phyloP scores from a whole-genome alignment of 352 stramenopile genomes.

The Phytopythium boreale region DNA sequence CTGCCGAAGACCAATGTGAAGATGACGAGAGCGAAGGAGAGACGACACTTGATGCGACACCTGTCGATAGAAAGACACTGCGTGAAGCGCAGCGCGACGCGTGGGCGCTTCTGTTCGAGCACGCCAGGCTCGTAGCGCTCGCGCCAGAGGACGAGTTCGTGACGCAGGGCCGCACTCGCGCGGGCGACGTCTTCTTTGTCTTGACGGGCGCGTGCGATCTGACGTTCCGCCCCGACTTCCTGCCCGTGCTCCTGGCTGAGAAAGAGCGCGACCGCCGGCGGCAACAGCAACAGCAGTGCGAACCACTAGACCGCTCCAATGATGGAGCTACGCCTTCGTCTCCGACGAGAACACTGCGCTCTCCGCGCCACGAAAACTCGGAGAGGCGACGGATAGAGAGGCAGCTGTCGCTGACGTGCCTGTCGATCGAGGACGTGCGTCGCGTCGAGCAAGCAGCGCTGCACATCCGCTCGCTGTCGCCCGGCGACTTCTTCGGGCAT shows the following conservation, averaged over 20 bases:
- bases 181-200: constrained; percentile 28
- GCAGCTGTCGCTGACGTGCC: not conserved
- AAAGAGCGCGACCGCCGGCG: constrained; percentile 16
- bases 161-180: constrained; percentile 21
- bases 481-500: constrained; percentile 44
- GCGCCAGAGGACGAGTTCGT: constrained; percentile 18
- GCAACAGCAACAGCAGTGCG: not conserved
- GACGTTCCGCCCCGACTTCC: constrained; percentile 24
- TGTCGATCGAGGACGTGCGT: constrained; percentile 6
- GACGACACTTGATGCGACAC: not conserved
- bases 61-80: not conserved
- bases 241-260: constrained; percentile 17
- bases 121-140: constrained; percentile 16
- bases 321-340: not conserved
- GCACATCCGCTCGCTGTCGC: constrained; percentile 26
- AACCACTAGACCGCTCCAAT: not conserved
- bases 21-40: not conserved
- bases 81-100: not conserved
- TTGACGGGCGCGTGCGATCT: constrained; percentile 27
- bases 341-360: not conserved
- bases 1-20: not conserved
- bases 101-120: constrained; percentile 16
- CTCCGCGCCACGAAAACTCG: not conserved
- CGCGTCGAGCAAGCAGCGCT: constrained; percentile 5
- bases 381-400: not conserved